A percentile compares a stretch with the other conserved stretches of the same genome.
phyloP scores from a whole-genome alignment of 768 basidiomycete species.

The Neoboletus brunneissimus region DNA sequence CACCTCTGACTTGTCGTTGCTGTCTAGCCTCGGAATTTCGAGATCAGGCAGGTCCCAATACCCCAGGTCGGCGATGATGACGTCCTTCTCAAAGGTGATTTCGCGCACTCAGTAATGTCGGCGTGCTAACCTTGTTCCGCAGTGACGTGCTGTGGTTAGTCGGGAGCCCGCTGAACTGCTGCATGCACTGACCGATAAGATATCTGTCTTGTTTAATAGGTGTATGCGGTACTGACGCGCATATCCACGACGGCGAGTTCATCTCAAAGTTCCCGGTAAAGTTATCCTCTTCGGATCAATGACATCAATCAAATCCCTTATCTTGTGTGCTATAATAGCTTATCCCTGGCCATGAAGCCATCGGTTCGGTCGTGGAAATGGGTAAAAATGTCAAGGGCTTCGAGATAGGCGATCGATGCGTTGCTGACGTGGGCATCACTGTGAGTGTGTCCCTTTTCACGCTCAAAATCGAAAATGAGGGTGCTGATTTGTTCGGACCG shows the following conservation, averaged over 20 bases:
- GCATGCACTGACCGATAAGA: not conserved
- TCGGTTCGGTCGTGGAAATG: conserved; percentile 69
- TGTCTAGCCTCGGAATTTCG: conserved; percentile 61
- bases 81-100: conserved; percentile 67
- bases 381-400: conserved; percentile 83
- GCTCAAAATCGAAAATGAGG: not conserved
- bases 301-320: conserved; percentile 19
- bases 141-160: conserved; percentile 46
- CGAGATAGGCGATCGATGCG: conserved; percentile 74
- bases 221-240: conserved; percentile 61
- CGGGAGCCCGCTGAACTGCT: not conserved
- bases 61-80: conserved; percentile 66
- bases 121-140: conserved; percentile 2
- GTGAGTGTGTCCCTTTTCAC: conserved; percentile 38
- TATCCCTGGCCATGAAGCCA: conserved; percentile 72
- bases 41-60: conserved; percentile 64
- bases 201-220: conserved; percentile 30
- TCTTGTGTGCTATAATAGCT: conserved; percentile 38
- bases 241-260: conserved; percentile 64
- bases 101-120: not conserved
- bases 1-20: conserved; percentile 10
- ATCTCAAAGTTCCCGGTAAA: conserved; percentile 56
- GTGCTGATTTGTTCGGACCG: conserved; percentile 1
- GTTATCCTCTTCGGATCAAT: conserved; percentile 14
- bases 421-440: conserved; percentile 74